Conservation (phyloP, 768 basidiomycete genomes). For the Lactarius hengduanensis region DNA sequence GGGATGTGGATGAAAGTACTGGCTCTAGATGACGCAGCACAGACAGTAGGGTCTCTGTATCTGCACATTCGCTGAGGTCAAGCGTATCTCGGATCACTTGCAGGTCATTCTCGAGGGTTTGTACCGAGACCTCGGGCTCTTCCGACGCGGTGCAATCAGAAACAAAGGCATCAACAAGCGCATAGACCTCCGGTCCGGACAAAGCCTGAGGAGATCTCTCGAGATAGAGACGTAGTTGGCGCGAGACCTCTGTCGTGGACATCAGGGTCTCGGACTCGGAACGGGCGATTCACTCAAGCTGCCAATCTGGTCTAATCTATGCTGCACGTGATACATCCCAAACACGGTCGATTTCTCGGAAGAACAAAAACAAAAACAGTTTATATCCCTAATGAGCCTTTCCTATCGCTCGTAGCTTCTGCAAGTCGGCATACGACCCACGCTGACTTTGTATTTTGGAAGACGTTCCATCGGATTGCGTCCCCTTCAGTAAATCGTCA, state of each 20-base stretch:
- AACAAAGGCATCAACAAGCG: constrained; percentile 55
- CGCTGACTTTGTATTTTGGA: constrained; percentile 45
- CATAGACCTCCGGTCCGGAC: constrained; percentile 50
- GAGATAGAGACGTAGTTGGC: constrained; percentile 58
- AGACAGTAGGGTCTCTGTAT: constrained; percentile 65
- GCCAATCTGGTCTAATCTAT: background rate
- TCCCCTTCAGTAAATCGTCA: constrained; percentile 70
- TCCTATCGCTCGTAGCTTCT: constrained; percentile 50
- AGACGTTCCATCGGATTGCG: constrained; percentile 11
- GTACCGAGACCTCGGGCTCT: constrained; percentile 44
- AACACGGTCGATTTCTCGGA: background rate
- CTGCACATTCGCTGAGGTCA: constrained; percentile 59
- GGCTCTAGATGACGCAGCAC: constrained; percentile 62
- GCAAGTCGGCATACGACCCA: constrained; percentile 78
- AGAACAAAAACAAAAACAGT: background rate
- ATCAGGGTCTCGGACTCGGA: constrained; percentile 27
- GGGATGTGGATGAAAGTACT: constrained; percentile 58
- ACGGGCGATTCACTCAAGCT: background rate
- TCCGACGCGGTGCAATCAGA: constrained; percentile 47
- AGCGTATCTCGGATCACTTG: constrained; percentile 58
- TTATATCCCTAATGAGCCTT: background rate
- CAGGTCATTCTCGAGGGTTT: constrained; percentile 64
- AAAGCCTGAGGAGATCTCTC: constrained; percentile 52
- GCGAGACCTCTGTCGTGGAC: constrained; percentile 42
- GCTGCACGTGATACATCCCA: background rate